Base-by-base conservation (phyloP, 2,329 filamentous ascomycete genomes). In the Aquanectria penicillioides region DNA sequence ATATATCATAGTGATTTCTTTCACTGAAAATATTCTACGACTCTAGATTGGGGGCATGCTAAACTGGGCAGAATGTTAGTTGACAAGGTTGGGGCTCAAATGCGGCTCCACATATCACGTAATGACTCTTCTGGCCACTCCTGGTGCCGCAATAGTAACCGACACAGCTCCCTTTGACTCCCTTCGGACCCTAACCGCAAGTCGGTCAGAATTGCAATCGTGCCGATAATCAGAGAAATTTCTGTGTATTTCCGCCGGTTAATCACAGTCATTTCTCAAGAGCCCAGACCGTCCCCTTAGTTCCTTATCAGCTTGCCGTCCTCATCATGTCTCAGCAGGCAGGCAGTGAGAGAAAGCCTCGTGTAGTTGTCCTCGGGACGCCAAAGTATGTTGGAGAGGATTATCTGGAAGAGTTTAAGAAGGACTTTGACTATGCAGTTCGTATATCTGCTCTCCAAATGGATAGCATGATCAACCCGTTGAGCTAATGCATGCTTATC, bases 311-410 rank as follows among this genome's bases (percentile, higher is more conserved):
- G 7, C 22, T 23, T 22, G 13, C 17, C 12, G 11, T 6, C 10
- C 3, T 11, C n/a, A 9, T 31, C 12, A 67, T 67, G 64, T 23
- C 36, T 12, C 40, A 26, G 2, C 50, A 0, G 13, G 6, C n/a
- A 12, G 10, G 18, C 0, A 3, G n/a, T 0, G 18, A 25, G 1
- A 54, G 22, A 49, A 79, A 78, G 62, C 78, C 78, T 11, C 73
- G 75, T 17, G 76, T 81, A 0, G 78, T 81, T 1, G 69, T 65
- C n/a, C 70, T 82, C 4, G 80, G 80, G 15, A 63, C 65, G 4
- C 78, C 78, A 7, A 73, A 73, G 23, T 80, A 70, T 56, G 67
- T 77, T 11, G 74, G 73, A 7, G 65, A 72, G 1, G 74, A 79
- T 12, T 82, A 78, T 41, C 68, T 82, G 1, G 62, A 69, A n/a